Conservation (phyloP, 352 stramenopile genomes). For the Pythium aphanidermatum region DNA sequence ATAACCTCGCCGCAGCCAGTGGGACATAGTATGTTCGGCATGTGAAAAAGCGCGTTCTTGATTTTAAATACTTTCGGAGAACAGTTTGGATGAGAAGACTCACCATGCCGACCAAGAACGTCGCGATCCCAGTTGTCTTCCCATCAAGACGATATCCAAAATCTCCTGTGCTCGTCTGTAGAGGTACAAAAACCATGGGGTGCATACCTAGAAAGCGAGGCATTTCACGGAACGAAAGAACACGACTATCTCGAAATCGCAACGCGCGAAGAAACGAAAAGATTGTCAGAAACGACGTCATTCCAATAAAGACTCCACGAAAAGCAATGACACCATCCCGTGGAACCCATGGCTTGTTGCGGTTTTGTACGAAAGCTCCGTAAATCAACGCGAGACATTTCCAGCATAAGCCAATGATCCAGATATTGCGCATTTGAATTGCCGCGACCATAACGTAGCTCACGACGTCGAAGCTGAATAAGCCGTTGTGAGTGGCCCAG, state of each 20-base stretch:
- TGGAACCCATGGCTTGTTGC: background rate
- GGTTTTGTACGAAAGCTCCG: background rate
- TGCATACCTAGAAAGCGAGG: too few relatives aligned
- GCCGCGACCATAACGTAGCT: constrained; percentile 15
- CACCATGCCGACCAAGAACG: too few relatives aligned
- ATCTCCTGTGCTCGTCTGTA: too few relatives aligned
- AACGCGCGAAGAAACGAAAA: constrained; percentile 3
- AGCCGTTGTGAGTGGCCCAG: background rate
- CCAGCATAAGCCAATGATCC: constrained; percentile 16
- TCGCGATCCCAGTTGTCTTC: too few relatives aligned
- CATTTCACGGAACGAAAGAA: constrained; percentile 1
- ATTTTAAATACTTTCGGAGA: too few relatives aligned
- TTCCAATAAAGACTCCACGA: constrained; percentile 5
- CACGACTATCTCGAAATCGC: constrained; percentile 11
- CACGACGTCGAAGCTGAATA: background rate
- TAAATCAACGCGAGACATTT: constrained; percentile 6
- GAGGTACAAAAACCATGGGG: too few relatives aligned
- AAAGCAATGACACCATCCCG: constrained; percentile 9
- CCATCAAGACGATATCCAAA: too few relatives aligned
- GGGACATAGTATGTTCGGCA: too few relatives aligned
- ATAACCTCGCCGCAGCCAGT: too few relatives aligned
- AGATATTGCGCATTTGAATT: constrained; percentile 36
- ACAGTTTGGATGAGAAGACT: too few relatives aligned
- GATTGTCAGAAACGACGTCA: constrained; percentile 2
- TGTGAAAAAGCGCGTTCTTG: too few relatives aligned